Evolutionary conservation across 139 green algal species (phyloP).

Genomic region (Closterium sp.): DNA sequence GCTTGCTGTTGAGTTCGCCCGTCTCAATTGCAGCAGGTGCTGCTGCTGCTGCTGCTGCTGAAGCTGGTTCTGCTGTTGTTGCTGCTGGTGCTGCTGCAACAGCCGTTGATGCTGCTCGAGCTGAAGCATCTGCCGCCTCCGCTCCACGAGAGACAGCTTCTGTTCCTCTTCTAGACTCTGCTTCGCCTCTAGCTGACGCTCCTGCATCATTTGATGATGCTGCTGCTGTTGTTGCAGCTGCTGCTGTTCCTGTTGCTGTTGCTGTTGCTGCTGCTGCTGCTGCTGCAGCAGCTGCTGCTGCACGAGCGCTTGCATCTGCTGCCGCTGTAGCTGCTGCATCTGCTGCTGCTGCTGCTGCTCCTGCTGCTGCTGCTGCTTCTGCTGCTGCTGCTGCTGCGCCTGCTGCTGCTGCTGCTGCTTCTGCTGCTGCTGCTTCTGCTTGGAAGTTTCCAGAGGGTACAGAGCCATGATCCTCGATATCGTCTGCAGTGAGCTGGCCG

Average conservation of each 20-base stretch:
- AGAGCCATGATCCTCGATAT: neutral
- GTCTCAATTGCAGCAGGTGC: neutral
- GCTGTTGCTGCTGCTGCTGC: neutral
- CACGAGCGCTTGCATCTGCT: neutral
- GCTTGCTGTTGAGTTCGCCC: neutral
- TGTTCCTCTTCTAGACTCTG: neutral
- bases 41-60: neutral
- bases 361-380: too few species aligned
- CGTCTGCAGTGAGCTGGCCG: neutral
- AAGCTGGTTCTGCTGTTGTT: too few species aligned
- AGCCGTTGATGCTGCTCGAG: neutral
- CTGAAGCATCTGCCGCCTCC: neutral
- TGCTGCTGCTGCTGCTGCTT: neutral
- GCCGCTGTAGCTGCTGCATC: neutral
- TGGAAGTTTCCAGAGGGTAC: neutral
- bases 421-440: neutral
- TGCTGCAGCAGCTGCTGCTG: neutral
- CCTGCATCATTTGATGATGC: neutral
- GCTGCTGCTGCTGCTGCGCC: too few species aligned
- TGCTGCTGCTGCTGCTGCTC: too few species aligned
- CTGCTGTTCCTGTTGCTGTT: too few species aligned
- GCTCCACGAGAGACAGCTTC: neutral
- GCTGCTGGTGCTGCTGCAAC: neutral
- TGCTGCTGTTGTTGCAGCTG: neutral
- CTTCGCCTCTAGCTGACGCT: neutral